Evolutionary conservation across 495 filamentous ascomycete genomes (phyloP).

Genomic region (Penicillium turbatum): DNA sequence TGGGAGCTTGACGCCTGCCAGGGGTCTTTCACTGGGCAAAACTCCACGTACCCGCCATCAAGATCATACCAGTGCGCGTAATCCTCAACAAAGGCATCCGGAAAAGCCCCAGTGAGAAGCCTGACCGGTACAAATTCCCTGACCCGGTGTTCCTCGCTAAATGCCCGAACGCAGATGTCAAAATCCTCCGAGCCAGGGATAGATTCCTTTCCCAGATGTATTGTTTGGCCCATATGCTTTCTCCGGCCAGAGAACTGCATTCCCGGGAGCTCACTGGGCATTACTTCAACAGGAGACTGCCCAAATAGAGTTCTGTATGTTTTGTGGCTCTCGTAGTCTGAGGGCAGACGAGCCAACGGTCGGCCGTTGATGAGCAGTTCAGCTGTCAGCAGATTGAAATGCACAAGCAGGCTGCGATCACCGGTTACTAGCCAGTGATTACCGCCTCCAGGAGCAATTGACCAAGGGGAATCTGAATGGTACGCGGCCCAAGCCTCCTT

Average conservation of each 20-base stretch:
- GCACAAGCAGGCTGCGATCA: too few species aligned
- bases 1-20: neutral
- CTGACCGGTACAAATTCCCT: neutral
- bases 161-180: neutral
- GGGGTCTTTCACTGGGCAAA: neutral
- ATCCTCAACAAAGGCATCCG: neutral
- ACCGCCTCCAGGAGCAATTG: neutral
- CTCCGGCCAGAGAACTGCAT: neutral
- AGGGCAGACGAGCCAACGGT: conserved; percentile 48
- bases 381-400: conserved; percentile 53
- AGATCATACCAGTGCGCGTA: neutral
- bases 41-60: neutral
- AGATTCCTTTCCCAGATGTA: neutral
- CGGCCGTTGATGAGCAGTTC: conserved; percentile 53
- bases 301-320: neutral
- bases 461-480: neutral
- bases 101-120: neutral
- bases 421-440: neutral
- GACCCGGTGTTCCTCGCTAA: neutral
- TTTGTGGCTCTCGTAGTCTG: conserved; percentile 1
- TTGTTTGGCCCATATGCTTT: neutral
- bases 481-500: neutral
- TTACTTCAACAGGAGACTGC: neutral
- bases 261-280: neutral
- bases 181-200: neutral